A percentile compares a stretch with the other conserved stretches of the same genome.
Conservation (phyloP, 805 yeast species). For the Candida dajiaensis region DNA sequence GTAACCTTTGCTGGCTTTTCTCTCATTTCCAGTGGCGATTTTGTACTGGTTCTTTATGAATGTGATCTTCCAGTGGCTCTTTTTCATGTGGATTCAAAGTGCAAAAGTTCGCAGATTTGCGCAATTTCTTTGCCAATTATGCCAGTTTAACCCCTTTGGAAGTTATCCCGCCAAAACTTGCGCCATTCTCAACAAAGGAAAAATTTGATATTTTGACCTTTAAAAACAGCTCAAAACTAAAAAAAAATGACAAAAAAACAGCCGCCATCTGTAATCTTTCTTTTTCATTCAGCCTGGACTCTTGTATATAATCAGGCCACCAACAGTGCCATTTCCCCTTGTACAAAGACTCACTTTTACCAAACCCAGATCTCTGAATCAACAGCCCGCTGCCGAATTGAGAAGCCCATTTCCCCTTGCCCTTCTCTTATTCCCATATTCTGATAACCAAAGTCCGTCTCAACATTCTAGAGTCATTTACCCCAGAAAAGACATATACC, state of each 20-base stretch:
- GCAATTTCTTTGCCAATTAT: not conserved
- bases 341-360: constrained; percentile 1
- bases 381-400: too few relatives aligned
- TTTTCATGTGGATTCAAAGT: too few relatives aligned
- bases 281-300: not conserved
- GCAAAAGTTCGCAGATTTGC: not conserved
- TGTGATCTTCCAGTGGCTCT: not conserved
- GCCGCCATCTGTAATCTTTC: not conserved
- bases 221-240: not conserved
- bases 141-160: too few relatives aligned
- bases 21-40: not conserved
- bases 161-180: not conserved
- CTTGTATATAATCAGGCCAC: constrained; percentile 7
- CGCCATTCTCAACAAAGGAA: not conserved
- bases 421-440: too few relatives aligned
- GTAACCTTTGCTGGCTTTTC: constrained; percentile 1
- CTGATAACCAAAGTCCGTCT: too few relatives aligned
- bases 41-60: not conserved
- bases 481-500: not conserved
- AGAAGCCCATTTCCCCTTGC: too few relatives aligned
- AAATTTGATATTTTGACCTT: too few relatives aligned
- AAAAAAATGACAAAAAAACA: not conserved
- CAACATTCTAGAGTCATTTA: not conserved
- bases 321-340: not conserved
- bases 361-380: too few relatives aligned